A percentile compares a stretch with the other conserved stretches of the same genome.
These are phyloP conservation scores for Conticribra guillardii DNA, from an alignment of 108 stramenopile genomes.

Conservation along the genomic window DNA sequence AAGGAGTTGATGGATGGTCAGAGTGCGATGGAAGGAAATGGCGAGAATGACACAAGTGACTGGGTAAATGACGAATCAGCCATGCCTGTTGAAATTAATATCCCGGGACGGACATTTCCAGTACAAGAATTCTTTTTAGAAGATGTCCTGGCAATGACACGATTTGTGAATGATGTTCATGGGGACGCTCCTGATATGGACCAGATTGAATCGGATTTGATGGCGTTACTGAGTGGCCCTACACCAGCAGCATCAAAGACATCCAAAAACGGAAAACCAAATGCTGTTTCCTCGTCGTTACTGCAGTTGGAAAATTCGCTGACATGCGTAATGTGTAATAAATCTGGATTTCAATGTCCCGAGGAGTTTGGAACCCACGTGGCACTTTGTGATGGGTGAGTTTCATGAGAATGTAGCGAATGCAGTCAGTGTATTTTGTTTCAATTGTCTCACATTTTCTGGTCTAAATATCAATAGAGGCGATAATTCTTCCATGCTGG, in stretches of 20 bases:
- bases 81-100: slow-evolving; percentile 67
- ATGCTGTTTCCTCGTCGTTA: not conserved
- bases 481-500: slow-evolving; percentile 35
- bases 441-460: too few species aligned
- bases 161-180: slow-evolving; percentile 47
- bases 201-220: slow-evolving; percentile 58
- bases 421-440: too few species aligned
- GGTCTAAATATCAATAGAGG: too few species aligned
- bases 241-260: not conserved
- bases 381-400: slow-evolving; percentile 69
- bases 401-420: too few species aligned
- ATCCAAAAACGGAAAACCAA: not conserved
- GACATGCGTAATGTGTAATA: slow-evolving; percentile 64
- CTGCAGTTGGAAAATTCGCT: slow-evolving; percentile 23
- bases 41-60: too few species aligned
- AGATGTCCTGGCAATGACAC: slow-evolving; percentile 68
- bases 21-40: slow-evolving; percentile 15
- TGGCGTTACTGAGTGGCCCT: slow-evolving; percentile 28
- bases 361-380: slow-evolving; percentile 70
- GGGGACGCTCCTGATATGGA: slow-evolving; percentile 42
- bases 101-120: slow-evolving; percentile 85
- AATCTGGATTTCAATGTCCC: slow-evolving; percentile 47
- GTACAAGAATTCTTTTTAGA: slow-evolving; percentile 84
- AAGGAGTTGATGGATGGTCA: not conserved
- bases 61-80: too few species aligned